phyloP scores from a whole-genome alignment of 1,284 basidiomycete genomes.

The Trichosporon ovoides region DNA sequence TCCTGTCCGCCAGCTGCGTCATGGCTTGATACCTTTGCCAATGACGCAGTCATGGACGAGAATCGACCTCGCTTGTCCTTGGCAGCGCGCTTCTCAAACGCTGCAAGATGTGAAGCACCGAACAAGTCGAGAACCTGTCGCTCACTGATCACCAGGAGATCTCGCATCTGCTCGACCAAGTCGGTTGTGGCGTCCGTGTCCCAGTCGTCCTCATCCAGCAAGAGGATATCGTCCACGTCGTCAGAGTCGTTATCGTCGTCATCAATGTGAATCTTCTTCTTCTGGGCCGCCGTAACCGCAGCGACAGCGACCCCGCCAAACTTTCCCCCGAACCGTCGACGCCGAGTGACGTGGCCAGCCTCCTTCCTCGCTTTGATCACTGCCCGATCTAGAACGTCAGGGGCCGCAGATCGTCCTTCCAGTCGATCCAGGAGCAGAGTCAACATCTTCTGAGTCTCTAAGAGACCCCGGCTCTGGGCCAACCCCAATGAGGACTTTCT shows the following conservation, averaged over 20 bases:
- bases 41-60: conserved; percentile 24
- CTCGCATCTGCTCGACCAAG: conserved; percentile 40
- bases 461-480: conserved; percentile 25
- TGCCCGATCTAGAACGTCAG: conserved; percentile 36
- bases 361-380: conserved; percentile 22
- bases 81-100: conserved; percentile 12
- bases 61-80: conserved; percentile 27
- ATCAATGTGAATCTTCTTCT: neutral
- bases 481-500: neutral
- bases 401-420: conserved; percentile 28
- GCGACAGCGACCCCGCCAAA: conserved; percentile 10
- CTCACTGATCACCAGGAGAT: conserved; percentile 32
- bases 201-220: conserved; percentile 28
- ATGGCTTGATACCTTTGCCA: neutral
- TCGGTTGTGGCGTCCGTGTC: conserved; percentile 33
- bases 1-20: neutral
- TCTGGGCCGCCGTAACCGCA: neutral
- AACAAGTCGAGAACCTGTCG: conserved; percentile 36
- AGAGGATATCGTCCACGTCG: conserved; percentile 21
- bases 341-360: neutral
- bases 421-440: conserved; percentile 36
- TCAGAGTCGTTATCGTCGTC: neutral
- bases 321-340: neutral
- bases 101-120: conserved; percentile 8
- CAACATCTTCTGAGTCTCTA: conserved; percentile 42